Evolutionary conservation across 1,284 basidiomycete species (phyloP).

Genomic region (Coniophora puteana): DNA sequence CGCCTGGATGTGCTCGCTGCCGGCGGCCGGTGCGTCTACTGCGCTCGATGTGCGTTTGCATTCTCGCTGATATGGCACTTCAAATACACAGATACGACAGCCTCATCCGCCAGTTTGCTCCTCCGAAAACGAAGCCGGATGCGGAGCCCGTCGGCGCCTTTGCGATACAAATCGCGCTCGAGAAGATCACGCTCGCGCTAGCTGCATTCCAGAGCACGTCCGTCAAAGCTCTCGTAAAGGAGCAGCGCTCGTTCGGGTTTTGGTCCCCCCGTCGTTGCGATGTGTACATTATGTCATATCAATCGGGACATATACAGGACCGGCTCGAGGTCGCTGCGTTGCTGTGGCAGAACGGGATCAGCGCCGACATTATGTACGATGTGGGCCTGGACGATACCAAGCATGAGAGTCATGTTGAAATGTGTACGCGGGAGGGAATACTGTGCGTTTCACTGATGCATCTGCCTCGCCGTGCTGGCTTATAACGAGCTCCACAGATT

Average conservation of each 20-base stretch:
- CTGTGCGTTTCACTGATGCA: slow-evolving; percentile 46
- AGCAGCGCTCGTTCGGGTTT: slow-evolving; percentile 79
- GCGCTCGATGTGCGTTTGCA: neutral
- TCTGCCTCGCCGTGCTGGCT: neutral
- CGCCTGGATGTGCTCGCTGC: slow-evolving; percentile 72
- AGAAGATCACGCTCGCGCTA: slow-evolving; percentile 73
- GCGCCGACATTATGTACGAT: slow-evolving; percentile 87
- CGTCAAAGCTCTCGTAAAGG: slow-evolving; percentile 67
- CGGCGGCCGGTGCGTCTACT: slow-evolving; percentile 65
- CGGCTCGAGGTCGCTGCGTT: slow-evolving; percentile 75
- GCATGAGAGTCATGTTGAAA: slow-evolving; percentile 60
- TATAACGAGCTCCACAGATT: slow-evolving; percentile 44
- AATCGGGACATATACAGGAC: slow-evolving; percentile 71
- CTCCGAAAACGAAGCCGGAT: slow-evolving; percentile 52
- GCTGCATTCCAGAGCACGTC: slow-evolving; percentile 71
- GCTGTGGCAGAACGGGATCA: slow-evolving; percentile 80
- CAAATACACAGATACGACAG: slow-evolving; percentile 61
- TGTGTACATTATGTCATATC: slow-evolving; percentile 80
- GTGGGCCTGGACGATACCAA: slow-evolving; percentile 57
- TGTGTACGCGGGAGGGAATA: slow-evolving; percentile 74
- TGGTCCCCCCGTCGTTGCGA: slow-evolving; percentile 87
- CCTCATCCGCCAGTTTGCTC: slow-evolving; percentile 60
- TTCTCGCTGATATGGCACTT: too few relatives aligned
- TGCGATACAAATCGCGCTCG: slow-evolving; percentile 75
- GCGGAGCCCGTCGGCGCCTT: slow-evolving; percentile 59